A percentile compares a stretch with the other conserved stretches of the same genome.
Evolutionary conservation across 1,139 yeast species (phyloP).

Genomic region (Saccharomycopsis hybrid): DNA sequence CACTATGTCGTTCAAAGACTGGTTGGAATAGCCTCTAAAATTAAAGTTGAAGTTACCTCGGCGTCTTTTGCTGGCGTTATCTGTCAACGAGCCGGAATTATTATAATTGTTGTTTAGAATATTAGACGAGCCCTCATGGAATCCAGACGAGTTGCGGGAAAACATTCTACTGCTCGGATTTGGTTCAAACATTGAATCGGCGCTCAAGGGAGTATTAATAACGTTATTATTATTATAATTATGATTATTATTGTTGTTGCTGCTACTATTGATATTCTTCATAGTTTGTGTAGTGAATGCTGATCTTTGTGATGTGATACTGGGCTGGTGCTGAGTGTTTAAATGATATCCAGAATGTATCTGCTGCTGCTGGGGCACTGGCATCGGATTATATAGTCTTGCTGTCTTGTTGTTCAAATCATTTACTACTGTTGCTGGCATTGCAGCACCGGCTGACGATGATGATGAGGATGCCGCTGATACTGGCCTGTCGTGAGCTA

Average conservation of each 20-base stretch:
- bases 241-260: no score
- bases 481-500: conserved; percentile 15
- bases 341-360: background rate
- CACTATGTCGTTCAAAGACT: conserved; percentile 18
- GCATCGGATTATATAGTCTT: background rate
- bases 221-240: no score
- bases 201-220: background rate
- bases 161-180: background rate
- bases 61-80: conserved; percentile 10
- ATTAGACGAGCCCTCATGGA: no score
- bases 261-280: no score
- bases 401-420: background rate
- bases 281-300: no score
- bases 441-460: background rate
- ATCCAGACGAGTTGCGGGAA: conserved; percentile 23
- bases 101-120: no score
- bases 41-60: conserved; percentile 14
- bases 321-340: background rate
- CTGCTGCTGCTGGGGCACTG: no score
- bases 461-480: background rate
- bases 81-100: conserved; percentile 22
- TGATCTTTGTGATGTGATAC: no score
- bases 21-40: conserved; percentile 24
- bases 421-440: background rate
- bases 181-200: background rate